These are phyloP conservation scores for Crithidia expoeki DNA, from an alignment of 208 protist species.

Conservation along the genomic window DNA sequence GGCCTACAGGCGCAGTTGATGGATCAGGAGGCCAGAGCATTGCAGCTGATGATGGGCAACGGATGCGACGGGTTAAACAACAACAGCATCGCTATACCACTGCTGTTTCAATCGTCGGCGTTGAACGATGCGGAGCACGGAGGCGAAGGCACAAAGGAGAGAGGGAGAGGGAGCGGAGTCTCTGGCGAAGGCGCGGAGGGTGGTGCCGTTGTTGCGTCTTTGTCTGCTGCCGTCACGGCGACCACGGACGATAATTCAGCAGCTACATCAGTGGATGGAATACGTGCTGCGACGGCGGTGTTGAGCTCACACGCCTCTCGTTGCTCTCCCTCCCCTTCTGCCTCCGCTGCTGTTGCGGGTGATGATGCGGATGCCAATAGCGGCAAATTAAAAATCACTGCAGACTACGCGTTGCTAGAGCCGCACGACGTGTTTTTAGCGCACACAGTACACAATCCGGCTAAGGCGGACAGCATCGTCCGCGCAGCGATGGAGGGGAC, in stretches of 20 bases:
- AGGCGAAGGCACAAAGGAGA: not conserved
- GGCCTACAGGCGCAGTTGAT: conserved; percentile 18
- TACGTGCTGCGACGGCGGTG: too few relatives aligned
- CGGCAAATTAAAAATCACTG: not conserved
- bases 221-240: too few relatives aligned
- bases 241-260: too few relatives aligned
- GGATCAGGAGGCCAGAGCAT: conserved; percentile 1
- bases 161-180: not conserved
- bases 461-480: conserved; percentile 37
- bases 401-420: conserved; percentile 30
- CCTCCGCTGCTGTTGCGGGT: not conserved
- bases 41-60: conserved; percentile 16
- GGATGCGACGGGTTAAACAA: not conserved
- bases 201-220: too few relatives aligned
- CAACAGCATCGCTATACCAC: conserved; percentile 19
- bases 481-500: conserved; percentile 45
- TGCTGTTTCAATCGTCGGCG: conserved; percentile 5
- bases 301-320: too few relatives aligned
- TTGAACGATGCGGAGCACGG: not conserved
- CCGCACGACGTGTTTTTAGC: conserved; percentile 45
- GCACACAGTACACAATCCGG: conserved; percentile 32
- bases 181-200: not conserved
- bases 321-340: too few relatives aligned
- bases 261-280: too few relatives aligned
- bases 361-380: not conserved